Evolutionary conservation across 345 rosid genomes (phyloP), one percentile per base, ranked within the genome.

Genomic region (Populus euphratica): DNA sequence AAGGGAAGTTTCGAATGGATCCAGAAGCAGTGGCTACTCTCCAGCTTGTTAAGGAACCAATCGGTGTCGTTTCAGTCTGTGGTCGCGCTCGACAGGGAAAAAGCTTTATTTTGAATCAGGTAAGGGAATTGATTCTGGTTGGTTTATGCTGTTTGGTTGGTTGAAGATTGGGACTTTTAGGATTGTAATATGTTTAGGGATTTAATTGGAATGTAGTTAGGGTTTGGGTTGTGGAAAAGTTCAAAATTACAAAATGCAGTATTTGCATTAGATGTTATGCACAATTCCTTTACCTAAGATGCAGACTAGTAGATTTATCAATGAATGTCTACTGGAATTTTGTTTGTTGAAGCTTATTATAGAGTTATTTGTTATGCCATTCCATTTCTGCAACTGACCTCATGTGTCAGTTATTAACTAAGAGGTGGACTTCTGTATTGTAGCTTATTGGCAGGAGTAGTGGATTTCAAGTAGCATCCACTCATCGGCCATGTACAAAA

Each of bases 1-100:
- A 89, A 77, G 98, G 99, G 13, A 94, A 90, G 90, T 96, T 96
- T 72, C 89, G 92, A 74, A 96, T 94, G 99, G 99, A 96, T 89
- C 97, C 98, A 35, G 99, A 96, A 84, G 99, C 99, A 4, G 97
- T 92, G 27, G 98, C 97, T 9, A 85, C 91, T 38, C 83, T 96
- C 76, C 98, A 91, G 86, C 99, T 96, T 29, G 98, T 96, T 50
- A 94, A 94, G 90, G 97, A 80, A 25, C 99, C 99, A 21, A 89
- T 96, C 35, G 99, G 99, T 41, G 91, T 96, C 44, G 98, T 94
- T 67, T 96, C 99, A 4, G 99, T 96, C 69, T 94, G 99, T 56
- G 99, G 99, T 73, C 92, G 98, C 39, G 92, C 98, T 86, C 97
- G 99, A 27, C 98, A 94, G 88, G 99, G 99, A 39, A 96, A 96